These are phyloP conservation scores for Bacidia rubella DNA, from an alignment of 495 filamentous ascomycete genomes.

Conservation along the genomic window DNA sequence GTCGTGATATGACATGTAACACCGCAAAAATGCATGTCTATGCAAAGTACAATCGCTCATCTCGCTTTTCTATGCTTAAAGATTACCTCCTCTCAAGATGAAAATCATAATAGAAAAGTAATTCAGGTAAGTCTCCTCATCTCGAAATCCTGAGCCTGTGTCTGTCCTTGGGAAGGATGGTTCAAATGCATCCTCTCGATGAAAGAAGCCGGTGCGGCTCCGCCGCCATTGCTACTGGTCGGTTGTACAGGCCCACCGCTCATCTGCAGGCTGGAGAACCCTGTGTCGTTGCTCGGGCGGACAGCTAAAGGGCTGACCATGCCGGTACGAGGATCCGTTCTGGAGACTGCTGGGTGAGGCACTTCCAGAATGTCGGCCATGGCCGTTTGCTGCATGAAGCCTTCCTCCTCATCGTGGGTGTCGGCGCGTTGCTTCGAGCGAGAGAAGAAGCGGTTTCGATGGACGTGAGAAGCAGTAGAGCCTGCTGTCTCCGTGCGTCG, in stretches of 20 bases:
- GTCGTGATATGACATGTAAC: background rate
- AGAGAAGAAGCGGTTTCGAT: conserved; percentile 28
- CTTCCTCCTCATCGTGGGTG: conserved; percentile 19
- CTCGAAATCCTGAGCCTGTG: conserved; percentile 15
- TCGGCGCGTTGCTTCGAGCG: conserved; percentile 10
- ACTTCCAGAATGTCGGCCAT: conserved; percentile 28
- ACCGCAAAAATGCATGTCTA: background rate
- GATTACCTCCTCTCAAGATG: background rate
- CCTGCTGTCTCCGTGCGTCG: conserved; percentile 9
- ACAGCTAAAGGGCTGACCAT: conserved; percentile 23
- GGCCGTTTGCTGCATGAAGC: conserved; percentile 24
- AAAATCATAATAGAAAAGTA: background rate
- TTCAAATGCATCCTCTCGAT: conserved; percentile 4
- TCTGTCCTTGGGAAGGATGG: background rate
- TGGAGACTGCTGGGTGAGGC: background rate
- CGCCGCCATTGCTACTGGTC: background rate
- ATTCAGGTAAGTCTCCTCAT: conserved; percentile 13
- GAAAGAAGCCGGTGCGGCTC: background rate
- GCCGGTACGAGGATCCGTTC: conserved; percentile 24
- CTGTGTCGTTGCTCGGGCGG: conserved; percentile 14
- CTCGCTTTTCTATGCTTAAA: background rate
- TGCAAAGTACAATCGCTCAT: background rate
- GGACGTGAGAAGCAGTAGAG: conserved; percentile 11
- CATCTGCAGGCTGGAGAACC: background rate
- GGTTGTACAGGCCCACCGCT: background rate